These are phyloP conservation scores for cucumber (Cucumis sativus) DNA, from an alignment of 306 rosid genomes.

Conservation along the genomic window DNA sequence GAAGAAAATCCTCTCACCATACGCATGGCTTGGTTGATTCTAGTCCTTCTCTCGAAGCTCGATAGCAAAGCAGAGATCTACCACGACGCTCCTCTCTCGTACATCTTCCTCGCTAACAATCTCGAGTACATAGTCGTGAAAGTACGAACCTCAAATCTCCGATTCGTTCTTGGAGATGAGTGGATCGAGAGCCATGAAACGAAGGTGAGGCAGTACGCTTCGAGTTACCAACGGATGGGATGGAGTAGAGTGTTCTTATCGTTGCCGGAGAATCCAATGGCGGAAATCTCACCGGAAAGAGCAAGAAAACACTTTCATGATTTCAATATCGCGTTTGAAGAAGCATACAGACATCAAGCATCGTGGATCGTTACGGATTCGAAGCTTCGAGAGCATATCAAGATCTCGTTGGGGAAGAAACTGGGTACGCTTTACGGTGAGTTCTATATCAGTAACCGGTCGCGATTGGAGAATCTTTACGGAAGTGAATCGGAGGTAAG, in stretches of 20 bases:
- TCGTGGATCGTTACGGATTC: conserved; percentile 59
- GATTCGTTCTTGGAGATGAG: conserved; percentile 37
- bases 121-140: conserved; percentile 70
- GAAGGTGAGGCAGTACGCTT: conserved; percentile 58
- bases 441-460: conserved; percentile 17
- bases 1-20: conserved; percentile 25
- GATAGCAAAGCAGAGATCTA: conserved; percentile 54
- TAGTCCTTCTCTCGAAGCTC: conserved; percentile 67
- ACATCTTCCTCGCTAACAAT: conserved; percentile 84
- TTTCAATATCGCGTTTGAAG: conserved; percentile 36
- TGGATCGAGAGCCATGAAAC: conserved; percentile 51
- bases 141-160: conserved; percentile 39
- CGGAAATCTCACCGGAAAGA: conserved; percentile 35
- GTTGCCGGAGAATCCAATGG: conserved; percentile 43
- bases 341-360: conserved; percentile 30
- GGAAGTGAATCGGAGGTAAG: conserved; percentile 21
- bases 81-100: conserved; percentile 64
- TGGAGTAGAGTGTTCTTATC: conserved; percentile 50
- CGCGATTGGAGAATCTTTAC: conserved; percentile 10
- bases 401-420: conserved; percentile 27
- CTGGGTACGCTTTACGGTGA: conserved; percentile 24
- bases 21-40: conserved; percentile 57
- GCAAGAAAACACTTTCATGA: conserved; percentile 20
- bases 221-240: conserved; percentile 60
- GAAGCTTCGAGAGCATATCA: conserved; percentile 46